Evolutionary conservation across 176 grass and related monocot genomes (phyloP).

Genomic region (Ananas comosus): DNA sequence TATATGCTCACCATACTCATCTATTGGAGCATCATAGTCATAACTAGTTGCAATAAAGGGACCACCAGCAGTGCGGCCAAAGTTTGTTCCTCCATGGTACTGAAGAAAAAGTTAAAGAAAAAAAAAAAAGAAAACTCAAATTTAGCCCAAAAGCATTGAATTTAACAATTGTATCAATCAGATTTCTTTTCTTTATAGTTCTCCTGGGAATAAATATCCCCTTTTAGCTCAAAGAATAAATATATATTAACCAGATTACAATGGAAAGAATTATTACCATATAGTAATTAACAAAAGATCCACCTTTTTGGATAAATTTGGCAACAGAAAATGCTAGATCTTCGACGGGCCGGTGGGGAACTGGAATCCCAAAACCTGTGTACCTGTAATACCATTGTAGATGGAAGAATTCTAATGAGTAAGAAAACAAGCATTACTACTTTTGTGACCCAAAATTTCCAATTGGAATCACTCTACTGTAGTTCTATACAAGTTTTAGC

Average conservation of each 20-base stretch:
- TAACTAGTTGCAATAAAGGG: constrained; percentile 99
- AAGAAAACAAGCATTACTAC: background rate
- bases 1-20: constrained; percentile 73
- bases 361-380: constrained; percentile 81
- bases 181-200: no score
- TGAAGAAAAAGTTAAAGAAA: constrained; percentile 22
- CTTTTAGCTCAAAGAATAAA: no score
- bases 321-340: constrained; percentile 91
- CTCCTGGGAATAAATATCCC: no score
- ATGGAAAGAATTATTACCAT: constrained; percentile 45
- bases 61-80: constrained; percentile 84
- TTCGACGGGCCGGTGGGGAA: constrained; percentile 87
- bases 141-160: background rate
- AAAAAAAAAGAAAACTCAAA: background rate
- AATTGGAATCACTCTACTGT: background rate
- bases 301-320: constrained; percentile 90
- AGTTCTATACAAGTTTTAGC: background rate
- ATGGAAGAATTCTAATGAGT: constrained; percentile 15
- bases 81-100: constrained; percentile 98
- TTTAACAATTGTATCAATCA: background rate
- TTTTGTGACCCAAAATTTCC: no score
- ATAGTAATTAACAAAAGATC: constrained; percentile 98
- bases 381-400: constrained; percentile 44
- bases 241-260: background rate
- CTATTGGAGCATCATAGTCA: constrained; percentile 95